phyloP scores from a whole-genome alignment of 768 basidiomycete genomes.

The Rhodocollybia butyracea region DNA sequence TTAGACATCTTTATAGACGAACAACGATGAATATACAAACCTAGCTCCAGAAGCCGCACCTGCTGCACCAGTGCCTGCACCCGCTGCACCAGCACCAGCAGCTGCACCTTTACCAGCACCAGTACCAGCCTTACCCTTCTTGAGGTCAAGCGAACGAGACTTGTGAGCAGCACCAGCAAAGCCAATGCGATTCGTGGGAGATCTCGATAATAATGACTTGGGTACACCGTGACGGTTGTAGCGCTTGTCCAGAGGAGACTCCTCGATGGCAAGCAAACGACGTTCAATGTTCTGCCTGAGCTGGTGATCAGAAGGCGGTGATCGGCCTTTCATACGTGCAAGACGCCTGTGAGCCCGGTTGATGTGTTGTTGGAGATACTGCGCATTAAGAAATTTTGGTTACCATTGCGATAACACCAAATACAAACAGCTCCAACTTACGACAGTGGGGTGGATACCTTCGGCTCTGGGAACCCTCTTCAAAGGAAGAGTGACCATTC shows the following conservation, averaged over 20 bases:
- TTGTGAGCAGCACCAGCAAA: constrained; percentile 18
- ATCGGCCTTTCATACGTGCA: constrained; percentile 65
- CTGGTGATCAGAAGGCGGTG: constrained; percentile 43
- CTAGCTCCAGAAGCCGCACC: constrained; percentile 26
- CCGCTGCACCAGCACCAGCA: constrained; percentile 18
- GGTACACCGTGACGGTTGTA: constrained; percentile 9
- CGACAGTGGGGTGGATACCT: constrained; percentile 33
- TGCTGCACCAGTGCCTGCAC: constrained; percentile 43
- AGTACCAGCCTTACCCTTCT: constrained; percentile 7
- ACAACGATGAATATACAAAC: constrained; percentile 15
- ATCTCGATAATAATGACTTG: constrained; percentile 4
- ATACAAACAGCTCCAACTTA: constrained; percentile 19
- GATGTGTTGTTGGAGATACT: constrained; percentile 70
- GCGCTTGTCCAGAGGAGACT: constrained; percentile 22
- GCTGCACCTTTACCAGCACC: constrained; percentile 27
- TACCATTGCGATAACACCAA: background rate
- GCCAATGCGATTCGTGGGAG: constrained; percentile 24
- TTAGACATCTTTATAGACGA: constrained; percentile 10
- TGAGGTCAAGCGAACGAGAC: constrained; percentile 10
- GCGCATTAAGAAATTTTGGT: constrained; percentile 1
- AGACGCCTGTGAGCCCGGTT: constrained; percentile 63
- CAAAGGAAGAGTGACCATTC: constrained; percentile 41
- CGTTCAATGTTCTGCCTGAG: constrained; percentile 46
- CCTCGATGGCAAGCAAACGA: constrained; percentile 40
- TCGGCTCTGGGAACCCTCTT: constrained; percentile 31